A percentile compares a stretch with the other conserved stretches of the same genome.
Conservation (phyloP, 2,329 filamentous ascomycete genomes). For the Fusarium guadeloupense region DNA sequence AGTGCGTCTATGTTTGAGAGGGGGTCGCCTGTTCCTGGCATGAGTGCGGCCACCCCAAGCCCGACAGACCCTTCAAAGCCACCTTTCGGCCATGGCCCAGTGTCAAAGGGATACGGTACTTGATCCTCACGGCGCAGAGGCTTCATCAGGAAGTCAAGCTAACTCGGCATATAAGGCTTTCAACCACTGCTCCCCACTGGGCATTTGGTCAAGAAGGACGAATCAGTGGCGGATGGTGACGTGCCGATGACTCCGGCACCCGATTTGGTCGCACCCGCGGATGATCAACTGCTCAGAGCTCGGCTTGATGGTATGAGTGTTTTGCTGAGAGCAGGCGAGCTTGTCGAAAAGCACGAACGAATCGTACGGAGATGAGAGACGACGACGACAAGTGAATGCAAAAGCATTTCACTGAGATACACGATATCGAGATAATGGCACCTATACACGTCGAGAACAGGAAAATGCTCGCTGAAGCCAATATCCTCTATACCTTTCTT, state of each 20-base stretch:
- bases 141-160: conserved; percentile 40
- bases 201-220: conserved; percentile 44
- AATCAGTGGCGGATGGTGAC: conserved; percentile 44
- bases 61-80: conserved; percentile 40
- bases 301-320: conserved; percentile 67
- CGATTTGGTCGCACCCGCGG: conserved; percentile 31
- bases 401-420: neutral
- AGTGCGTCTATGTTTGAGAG: conserved; percentile 32
- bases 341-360: conserved; percentile 58
- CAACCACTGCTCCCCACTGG: conserved; percentile 47
- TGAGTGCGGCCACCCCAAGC: conserved; percentile 36
- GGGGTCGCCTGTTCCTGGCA: conserved; percentile 28
- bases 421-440: neutral
- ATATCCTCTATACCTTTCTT: conserved; percentile 14
- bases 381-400: neutral
- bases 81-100: conserved; percentile 35
- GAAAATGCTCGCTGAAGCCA: neutral
- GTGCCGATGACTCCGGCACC: conserved; percentile 45
- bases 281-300: conserved; percentile 34
- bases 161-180: conserved; percentile 46
- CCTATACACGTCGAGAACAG: neutral
- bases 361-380: conserved; percentile 27
- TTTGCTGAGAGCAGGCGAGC: conserved; percentile 66
- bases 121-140: conserved; percentile 25
- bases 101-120: conserved; percentile 50